phyloP scores from a whole-genome alignment of 2,329 filamentous ascomycete genomes.

The Trichoderma semiorbis region DNA sequence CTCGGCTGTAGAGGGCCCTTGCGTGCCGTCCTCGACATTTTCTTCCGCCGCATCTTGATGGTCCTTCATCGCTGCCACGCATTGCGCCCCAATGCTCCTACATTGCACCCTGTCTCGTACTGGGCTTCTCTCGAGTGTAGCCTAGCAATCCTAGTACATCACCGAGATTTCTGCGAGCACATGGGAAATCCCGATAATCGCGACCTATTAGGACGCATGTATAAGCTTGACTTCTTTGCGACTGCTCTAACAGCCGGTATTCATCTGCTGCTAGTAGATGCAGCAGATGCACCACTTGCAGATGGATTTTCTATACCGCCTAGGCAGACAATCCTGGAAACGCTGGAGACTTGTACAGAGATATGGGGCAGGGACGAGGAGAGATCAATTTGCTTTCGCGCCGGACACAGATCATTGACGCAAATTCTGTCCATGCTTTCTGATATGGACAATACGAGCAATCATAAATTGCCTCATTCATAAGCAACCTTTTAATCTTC shows the following conservation, averaged over 20 bases:
- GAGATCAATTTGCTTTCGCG: background rate
- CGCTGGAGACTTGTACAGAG: background rate
- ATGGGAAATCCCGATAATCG: background rate
- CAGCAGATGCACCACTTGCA: background rate
- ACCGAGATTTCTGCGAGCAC: conserved; percentile 4
- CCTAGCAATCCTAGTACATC: background rate
- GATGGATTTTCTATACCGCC: background rate
- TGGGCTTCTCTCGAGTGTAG: conserved; percentile 11
- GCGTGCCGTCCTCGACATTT: background rate
- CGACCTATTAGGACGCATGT: background rate
- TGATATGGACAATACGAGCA: background rate
- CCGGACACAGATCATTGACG: background rate
- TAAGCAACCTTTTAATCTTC: background rate
- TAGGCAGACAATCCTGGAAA: background rate
- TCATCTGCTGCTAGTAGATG: background rate
- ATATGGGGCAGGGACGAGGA: background rate
- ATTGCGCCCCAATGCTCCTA: background rate
- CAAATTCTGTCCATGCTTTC: background rate
- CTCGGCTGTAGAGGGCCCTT: background rate
- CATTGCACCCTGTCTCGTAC: background rate
- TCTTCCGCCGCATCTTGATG: background rate
- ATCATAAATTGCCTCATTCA: background rate
- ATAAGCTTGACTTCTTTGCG: background rate
- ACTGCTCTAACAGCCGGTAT: background rate
- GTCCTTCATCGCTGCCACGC: conserved; percentile 6